phyloP scores from a whole-genome alignment of 2,329 filamentous ascomycete species.

The Ilyonectria sp. region DNA sequence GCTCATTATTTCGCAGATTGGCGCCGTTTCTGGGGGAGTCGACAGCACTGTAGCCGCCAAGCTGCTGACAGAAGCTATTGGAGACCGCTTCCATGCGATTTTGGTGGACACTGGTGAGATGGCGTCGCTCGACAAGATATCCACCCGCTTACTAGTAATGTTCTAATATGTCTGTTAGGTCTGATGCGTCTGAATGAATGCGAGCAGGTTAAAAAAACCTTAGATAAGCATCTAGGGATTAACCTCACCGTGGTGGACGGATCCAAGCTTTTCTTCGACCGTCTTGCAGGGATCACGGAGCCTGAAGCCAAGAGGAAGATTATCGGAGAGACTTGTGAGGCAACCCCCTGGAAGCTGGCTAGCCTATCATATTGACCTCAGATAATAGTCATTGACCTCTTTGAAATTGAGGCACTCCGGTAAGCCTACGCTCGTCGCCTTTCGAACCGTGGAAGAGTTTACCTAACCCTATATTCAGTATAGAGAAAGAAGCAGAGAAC shows the following conservation, averaged over 20 bases:
- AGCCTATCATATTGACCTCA: slow-evolving; percentile 16
- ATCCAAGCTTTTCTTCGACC: slow-evolving; percentile 80
- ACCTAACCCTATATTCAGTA: slow-evolving; percentile 54
- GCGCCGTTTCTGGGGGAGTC: slow-evolving; percentile 19
- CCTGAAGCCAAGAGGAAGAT: slow-evolving; percentile 94
- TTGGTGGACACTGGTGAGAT: slow-evolving; percentile 83
- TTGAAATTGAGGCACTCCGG: slow-evolving; percentile 79
- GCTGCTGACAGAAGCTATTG: slow-evolving; percentile 89
- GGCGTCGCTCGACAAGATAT: slow-evolving; percentile 40
- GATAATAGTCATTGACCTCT: slow-evolving; percentile 68
- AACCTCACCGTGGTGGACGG: slow-evolving; percentile 92
- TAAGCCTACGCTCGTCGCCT: slow-evolving; percentile 29
- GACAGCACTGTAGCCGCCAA: slow-evolving; percentile 83
- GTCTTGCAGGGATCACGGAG: slow-evolving; percentile 81
- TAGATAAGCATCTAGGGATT: slow-evolving; percentile 86
- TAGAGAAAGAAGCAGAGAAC: slow-evolving; percentile 79
- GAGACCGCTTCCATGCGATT: slow-evolving; percentile 84
- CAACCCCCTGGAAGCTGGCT: slow-evolving; percentile 4
- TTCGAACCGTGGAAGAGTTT: slow-evolving; percentile 15
- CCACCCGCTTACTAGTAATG: too few relatives aligned
- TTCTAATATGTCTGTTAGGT: slow-evolving; percentile 49
- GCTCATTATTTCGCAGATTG: slow-evolving; percentile 31
- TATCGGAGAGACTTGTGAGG: slow-evolving; percentile 77
- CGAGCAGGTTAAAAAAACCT: slow-evolving; percentile 83
- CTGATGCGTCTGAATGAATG: slow-evolving; percentile 87